These are phyloP conservation scores for Fusarium longipes DNA, from an alignment of 2,329 filamentous ascomycete species.

Conservation along the genomic window DNA sequence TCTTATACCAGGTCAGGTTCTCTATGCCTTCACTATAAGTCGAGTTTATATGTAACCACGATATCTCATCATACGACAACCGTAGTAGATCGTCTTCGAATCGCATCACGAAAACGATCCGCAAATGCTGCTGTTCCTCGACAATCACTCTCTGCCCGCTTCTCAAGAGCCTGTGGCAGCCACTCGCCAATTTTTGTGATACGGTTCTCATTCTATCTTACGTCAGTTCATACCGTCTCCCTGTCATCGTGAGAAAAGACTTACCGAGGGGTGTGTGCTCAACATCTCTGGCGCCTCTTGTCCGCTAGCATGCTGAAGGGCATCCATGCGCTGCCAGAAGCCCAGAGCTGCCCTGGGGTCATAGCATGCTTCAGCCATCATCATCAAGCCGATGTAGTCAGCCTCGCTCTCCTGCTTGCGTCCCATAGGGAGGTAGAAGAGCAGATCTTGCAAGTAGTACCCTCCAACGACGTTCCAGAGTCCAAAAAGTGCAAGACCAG, in stretches of 20 bases:
- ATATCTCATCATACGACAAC: conserved; percentile 26
- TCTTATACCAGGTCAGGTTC: neutral
- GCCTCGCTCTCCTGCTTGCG: conserved; percentile 80
- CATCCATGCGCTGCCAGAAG: conserved; percentile 76
- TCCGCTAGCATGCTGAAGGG: conserved; percentile 52
- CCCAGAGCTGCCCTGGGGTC: conserved; percentile 73
- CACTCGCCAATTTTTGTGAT: conserved; percentile 74
- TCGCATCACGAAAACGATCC: conserved; percentile 61
- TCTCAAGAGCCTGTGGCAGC: conserved; percentile 68
- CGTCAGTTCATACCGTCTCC: neutral
- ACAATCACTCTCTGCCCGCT: conserved; percentile 65
- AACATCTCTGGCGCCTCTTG: conserved; percentile 75
- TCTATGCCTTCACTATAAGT: neutral
- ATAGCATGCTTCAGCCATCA: conserved; percentile 85
- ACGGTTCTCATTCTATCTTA: conserved; percentile 66
- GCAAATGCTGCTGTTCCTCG: conserved; percentile 63
- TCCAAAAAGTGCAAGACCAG: conserved; percentile 53
- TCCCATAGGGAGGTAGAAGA: conserved; percentile 75
- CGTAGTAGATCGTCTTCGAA: conserved; percentile 51
- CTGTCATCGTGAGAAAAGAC: conserved; percentile 43
- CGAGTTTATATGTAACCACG: neutral
- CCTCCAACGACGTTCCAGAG: conserved; percentile 59
- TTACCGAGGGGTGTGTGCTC: conserved; percentile 79
- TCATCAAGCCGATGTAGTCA: conserved; percentile 83
- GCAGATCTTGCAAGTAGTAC: conserved; percentile 65